phyloP scores from a whole-genome alignment of 2,329 filamentous ascomycete genomes.

The Teratosphaeria gauchensis region DNA sequence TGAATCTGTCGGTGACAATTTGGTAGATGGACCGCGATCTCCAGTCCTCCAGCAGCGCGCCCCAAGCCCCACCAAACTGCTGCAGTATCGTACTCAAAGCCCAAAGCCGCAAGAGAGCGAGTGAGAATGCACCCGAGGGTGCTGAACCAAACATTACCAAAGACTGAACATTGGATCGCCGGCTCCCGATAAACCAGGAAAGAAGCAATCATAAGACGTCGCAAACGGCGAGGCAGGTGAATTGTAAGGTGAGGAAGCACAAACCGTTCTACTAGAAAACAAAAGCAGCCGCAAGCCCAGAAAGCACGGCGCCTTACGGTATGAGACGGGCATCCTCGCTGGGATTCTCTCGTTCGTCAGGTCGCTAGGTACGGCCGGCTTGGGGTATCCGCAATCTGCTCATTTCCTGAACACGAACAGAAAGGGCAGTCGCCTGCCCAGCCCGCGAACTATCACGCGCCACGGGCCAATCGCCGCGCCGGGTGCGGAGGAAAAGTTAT shows the following conservation, averaged over 20 bases:
- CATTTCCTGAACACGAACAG: neutral
- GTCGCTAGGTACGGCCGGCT: neutral
- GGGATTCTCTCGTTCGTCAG: neutral
- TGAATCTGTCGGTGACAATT: conserved; percentile 48
- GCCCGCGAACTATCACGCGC: neutral
- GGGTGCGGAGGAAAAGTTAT: neutral
- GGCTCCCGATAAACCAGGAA: neutral
- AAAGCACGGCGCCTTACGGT: neutral
- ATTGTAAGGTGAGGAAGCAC: neutral
- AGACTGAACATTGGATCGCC: neutral
- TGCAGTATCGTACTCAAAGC: neutral
- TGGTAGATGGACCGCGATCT: conserved; percentile 50
- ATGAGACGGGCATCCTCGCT: neutral
- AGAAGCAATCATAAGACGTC: neutral
- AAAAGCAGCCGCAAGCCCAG: neutral
- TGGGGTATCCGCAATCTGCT: neutral
- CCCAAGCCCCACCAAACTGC: neutral
- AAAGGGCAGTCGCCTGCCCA: neutral
- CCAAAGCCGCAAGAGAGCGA: neutral
- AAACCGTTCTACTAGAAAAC: neutral
- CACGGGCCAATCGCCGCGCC: neutral
- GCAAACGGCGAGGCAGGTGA: neutral
- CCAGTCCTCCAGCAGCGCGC: conserved; percentile 29
- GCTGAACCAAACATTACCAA: neutral
- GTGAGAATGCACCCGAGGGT: neutral